phyloP scores from a whole-genome alignment of 1,284 basidiomycete species.

The Ceratobasidium sp. region DNA sequence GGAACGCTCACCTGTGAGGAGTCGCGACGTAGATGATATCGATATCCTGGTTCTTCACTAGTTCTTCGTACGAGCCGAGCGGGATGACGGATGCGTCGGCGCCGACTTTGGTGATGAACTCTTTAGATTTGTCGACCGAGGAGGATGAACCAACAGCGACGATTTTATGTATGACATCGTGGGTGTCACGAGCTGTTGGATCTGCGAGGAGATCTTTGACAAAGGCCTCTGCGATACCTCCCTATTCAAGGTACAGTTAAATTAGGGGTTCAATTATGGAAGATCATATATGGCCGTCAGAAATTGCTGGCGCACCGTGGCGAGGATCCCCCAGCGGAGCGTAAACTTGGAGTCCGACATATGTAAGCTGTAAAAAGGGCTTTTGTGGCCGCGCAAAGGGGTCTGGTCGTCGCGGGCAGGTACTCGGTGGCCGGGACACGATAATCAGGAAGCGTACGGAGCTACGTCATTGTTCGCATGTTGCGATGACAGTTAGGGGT shows the following conservation, averaged over 20 bases:
- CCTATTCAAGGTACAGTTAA: slow-evolving; percentile 27
- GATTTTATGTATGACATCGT: slow-evolving; percentile 62
- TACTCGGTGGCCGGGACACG: too few relatives aligned
- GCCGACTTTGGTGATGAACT: slow-evolving; percentile 57
- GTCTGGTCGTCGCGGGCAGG: too few relatives aligned
- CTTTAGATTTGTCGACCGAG: slow-evolving; percentile 58
- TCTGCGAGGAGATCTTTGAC: slow-evolving; percentile 51
- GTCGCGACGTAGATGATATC: slow-evolving; percentile 63
- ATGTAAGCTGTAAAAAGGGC: neutral
- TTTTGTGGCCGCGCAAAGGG: neutral
- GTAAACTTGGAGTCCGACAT: slow-evolving; percentile 32
- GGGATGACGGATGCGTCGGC: slow-evolving; percentile 49
- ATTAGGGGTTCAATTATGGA: too few relatives aligned
- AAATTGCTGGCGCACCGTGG: slow-evolving; percentile 48
- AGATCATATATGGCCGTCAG: too few relatives aligned
- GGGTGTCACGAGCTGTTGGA: slow-evolving; percentile 55
- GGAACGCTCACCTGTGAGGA: too few relatives aligned
- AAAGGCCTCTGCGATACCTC: slow-evolving; percentile 50
- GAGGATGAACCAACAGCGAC: slow-evolving; percentile 62
- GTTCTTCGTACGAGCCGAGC: slow-evolving; percentile 62
- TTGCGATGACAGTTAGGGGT: too few relatives aligned
- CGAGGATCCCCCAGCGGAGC: slow-evolving; percentile 50
- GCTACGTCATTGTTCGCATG: too few relatives aligned
- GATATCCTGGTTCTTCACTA: slow-evolving; percentile 61
- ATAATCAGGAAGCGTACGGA: too few relatives aligned